Evolutionary conservation across 2,329 filamentous ascomycete genomes (phyloP).

Genomic region (Fusarium incarnatum): DNA sequence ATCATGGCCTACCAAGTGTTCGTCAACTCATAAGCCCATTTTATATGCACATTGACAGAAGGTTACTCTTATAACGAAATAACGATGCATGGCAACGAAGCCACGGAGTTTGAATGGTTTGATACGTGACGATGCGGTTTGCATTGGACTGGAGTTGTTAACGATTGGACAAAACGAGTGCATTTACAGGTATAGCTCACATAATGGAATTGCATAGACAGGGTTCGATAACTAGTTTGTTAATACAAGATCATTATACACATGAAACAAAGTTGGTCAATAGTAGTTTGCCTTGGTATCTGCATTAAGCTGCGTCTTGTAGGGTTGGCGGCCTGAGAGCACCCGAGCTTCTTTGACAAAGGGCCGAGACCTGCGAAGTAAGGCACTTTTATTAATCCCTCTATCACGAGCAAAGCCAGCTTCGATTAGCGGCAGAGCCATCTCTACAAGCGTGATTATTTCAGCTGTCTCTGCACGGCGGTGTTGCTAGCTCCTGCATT

Average conservation of each 20-base stretch:
- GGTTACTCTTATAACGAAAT: conserved; percentile 24
- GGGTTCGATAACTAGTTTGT: not conserved
- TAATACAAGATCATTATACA: conserved; percentile 8
- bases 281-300: not conserved
- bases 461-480: conserved; percentile 26
- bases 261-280: not conserved
- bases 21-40: conserved; percentile 52
- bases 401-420: not conserved
- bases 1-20: conserved; percentile 75
- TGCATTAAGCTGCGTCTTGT: not conserved
- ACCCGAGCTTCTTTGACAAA: not conserved
- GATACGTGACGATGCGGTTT: conserved; percentile 1
- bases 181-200: conserved; percentile 11
- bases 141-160: conserved; percentile 31
- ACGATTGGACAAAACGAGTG: conserved; percentile 10
- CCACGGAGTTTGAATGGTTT: conserved; percentile 30
- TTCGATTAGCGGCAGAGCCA: not conserved
- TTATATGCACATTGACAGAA: not conserved
- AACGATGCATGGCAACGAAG: conserved; percentile 37
- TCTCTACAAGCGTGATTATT: conserved; percentile 9
- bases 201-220: conserved; percentile 1
- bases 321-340: conserved; percentile 24
- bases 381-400: conserved; percentile 15
- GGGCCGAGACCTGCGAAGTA: not conserved
- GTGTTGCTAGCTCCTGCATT: conserved; percentile 26